Percentiles rank a stretch among this genome's conserved stretches.
These are phyloP conservation scores for Aspergillus quadrilineatus DNA, from an alignment of 2,329 filamentous ascomycete species.

Conservation along the genomic window DNA sequence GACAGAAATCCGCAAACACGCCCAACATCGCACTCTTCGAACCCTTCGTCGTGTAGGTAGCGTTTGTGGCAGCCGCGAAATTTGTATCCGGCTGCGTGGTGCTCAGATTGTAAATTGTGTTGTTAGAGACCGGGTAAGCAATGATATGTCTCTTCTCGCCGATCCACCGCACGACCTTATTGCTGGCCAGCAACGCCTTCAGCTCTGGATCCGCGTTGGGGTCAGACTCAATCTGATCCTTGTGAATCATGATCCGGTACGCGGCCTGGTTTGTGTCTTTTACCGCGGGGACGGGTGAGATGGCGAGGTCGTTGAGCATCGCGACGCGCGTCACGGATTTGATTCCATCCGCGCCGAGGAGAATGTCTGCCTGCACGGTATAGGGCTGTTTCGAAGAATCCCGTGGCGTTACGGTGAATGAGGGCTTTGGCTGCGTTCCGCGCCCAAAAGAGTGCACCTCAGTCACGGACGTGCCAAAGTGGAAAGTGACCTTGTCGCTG, in stretches of 20 bases:
- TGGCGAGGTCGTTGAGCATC: slow-evolving; percentile 41
- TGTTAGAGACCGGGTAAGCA: slow-evolving; percentile 63
- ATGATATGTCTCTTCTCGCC: slow-evolving; percentile 67
- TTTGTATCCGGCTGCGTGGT: slow-evolving; percentile 62
- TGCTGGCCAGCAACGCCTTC: slow-evolving; percentile 55
- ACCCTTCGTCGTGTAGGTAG: slow-evolving; percentile 64
- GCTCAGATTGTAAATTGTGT: slow-evolving; percentile 66
- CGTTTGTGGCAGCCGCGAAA: slow-evolving; percentile 57
- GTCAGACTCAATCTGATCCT: slow-evolving; percentile 47
- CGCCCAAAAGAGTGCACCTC: slow-evolving; percentile 57
- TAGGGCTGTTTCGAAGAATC: slow-evolving; percentile 50
- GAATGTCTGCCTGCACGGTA: slow-evolving; percentile 50
- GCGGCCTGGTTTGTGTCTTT: slow-evolving; percentile 54
- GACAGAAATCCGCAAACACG: slow-evolving; percentile 61
- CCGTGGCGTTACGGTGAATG: slow-evolving; percentile 60
- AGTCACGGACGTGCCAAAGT: slow-evolving; percentile 61
- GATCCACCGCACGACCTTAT: slow-evolving; percentile 63
- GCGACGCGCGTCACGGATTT: slow-evolving; percentile 49
- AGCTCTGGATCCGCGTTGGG: slow-evolving; percentile 53
- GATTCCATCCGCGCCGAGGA: slow-evolving; percentile 57
- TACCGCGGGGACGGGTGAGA: slow-evolving; percentile 44
- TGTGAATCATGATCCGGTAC: slow-evolving; percentile 55
- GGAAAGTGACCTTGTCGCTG: slow-evolving; percentile 61
- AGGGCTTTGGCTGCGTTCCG: slow-evolving; percentile 49
- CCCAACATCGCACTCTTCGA: slow-evolving; percentile 61